Evolutionary conservation across 2,329 filamentous ascomycete species (phyloP).

Genomic region (Chrysoporthe cubensis): DNA sequence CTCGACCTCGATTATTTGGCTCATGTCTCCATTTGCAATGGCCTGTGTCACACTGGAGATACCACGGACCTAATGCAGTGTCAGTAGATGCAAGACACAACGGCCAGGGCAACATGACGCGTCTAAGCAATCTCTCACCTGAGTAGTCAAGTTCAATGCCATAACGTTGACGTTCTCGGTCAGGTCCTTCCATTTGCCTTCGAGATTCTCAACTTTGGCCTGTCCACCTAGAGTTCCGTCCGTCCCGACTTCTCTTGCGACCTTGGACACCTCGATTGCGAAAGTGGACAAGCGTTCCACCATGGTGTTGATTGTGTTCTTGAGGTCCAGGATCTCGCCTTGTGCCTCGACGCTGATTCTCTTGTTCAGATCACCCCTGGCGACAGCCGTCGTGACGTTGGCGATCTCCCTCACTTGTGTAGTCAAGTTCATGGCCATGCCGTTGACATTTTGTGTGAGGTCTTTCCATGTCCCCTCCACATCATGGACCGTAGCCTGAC

Average conservation of each 20-base stretch:
- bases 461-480: conserved; percentile 98
- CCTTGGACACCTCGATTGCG: conserved; percentile 93
- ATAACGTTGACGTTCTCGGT: conserved; percentile 87
- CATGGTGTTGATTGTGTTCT: conserved; percentile 99
- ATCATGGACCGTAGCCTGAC: conserved; percentile 93
- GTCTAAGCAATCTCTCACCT: conserved; percentile 46
- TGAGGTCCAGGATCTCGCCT: conserved; percentile 92
- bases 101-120: neutral
- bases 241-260: conserved; percentile 93
- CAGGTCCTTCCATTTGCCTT: conserved; percentile 97
- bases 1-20: conserved; percentile 92
- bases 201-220: conserved; percentile 90
- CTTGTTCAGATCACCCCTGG: conserved; percentile 89
- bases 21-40: conserved; percentile 94
- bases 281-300: conserved; percentile 96
- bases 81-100: neutral
- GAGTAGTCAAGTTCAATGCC: conserved; percentile 69
- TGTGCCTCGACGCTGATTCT: conserved; percentile 94
- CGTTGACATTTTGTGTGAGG: conserved; percentile 93
- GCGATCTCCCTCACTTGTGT: conserved; percentile 98
- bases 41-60: conserved; percentile 94
- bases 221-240: conserved; percentile 94
- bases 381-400: conserved; percentile 93
- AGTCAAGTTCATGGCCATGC: conserved; percentile 97
- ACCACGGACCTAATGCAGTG: conserved; percentile 70